Conservation (phyloP, 805 yeast species). For the Nakazawaea sp. region DNA sequence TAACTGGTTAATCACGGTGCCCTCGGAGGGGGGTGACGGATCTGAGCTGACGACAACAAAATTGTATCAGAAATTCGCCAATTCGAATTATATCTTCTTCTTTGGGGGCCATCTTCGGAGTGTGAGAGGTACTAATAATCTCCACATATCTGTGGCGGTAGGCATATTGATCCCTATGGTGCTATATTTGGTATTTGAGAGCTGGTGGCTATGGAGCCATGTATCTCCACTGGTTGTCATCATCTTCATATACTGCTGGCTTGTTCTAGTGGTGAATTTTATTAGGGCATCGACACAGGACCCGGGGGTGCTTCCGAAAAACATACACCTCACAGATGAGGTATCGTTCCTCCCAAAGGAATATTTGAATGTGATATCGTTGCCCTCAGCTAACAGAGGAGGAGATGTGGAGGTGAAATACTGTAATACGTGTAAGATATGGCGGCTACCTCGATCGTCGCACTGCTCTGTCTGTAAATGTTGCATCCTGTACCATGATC, state of each 20-base stretch:
- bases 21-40: too few species aligned
- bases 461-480: slow-evolving; percentile 36
- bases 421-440: slow-evolving; percentile 28
- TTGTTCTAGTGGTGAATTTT: slow-evolving; percentile 38
- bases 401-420: slow-evolving; percentile 41
- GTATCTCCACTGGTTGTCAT: slow-evolving; percentile 51
- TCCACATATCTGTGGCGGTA: slow-evolving; percentile 28
- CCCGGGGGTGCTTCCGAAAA: slow-evolving; percentile 66
- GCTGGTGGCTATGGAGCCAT: slow-evolving; percentile 49
- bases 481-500: slow-evolving; percentile 38
- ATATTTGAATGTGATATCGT: slow-evolving; percentile 39
- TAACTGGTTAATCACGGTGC: too few species aligned
- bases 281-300: slow-evolving; percentile 52
- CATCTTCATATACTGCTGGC: slow-evolving; percentile 53
- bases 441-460: slow-evolving; percentile 36
- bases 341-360: slow-evolving; percentile 44
- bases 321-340: slow-evolving; percentile 48
- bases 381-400: slow-evolving; percentile 33
- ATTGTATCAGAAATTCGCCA: slow-evolving; percentile 33
- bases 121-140: slow-evolving; percentile 29
- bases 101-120: slow-evolving; percentile 61
- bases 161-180: slow-evolving; percentile 38
- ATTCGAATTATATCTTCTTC: slow-evolving; percentile 39
- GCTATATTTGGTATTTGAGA: slow-evolving; percentile 45
- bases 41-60: not conserved